Evolutionary conservation across 2,329 filamentous ascomycete species (phyloP), one percentile per base, ranked within the genome.

Genomic region (Calycina herbarum): DNA sequence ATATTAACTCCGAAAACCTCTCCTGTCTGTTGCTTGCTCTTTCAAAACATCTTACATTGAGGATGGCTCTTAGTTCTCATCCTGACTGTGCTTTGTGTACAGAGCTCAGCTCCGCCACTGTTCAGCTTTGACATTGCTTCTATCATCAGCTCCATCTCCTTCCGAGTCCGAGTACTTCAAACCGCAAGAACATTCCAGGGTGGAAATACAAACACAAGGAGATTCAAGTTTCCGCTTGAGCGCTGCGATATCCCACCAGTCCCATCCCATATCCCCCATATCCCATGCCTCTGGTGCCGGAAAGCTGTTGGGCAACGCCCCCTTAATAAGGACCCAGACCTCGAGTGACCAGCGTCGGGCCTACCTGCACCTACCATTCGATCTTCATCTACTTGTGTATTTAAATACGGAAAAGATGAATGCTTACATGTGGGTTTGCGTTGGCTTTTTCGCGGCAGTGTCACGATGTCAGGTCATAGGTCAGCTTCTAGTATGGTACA

Each of bases 381-480:
- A 66, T 48, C 31, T 57, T 64, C 61, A 42, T 42, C 27, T 57
- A 29, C 48, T 15, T 20, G 17, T 56, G n/a, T 29, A 57, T 24
- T 17, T 31, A 11, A 57, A 45, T 59, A 66, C 64, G 33, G 62
- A 63, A 58, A 29, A 33, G 48, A 38, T 33, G 11, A 58, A 35
- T 29, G 59, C 20, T 54, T 24, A 54, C 20, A 42, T 66, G 58
- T 64, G 38, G 56, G 63, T 68, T 66, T 64, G 66, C 56, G 66
- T 45, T 66, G 62, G 48, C n/a, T 15, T 27, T 27, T 51, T 31
- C n/a, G 31, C 57, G 20, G 65, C 51, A 57, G 66, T 64, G 69
- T 66, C 54, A 67, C 67, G 57, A 60, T 65, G 56, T 24, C 54
- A 60, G 48, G 66, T 69, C 66, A 68, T 66, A 68, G 66, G 66